Evolutionary conservation across 345 rosid genomes (phyloP).

Genomic region (Toxicodendron radicans): DNA sequence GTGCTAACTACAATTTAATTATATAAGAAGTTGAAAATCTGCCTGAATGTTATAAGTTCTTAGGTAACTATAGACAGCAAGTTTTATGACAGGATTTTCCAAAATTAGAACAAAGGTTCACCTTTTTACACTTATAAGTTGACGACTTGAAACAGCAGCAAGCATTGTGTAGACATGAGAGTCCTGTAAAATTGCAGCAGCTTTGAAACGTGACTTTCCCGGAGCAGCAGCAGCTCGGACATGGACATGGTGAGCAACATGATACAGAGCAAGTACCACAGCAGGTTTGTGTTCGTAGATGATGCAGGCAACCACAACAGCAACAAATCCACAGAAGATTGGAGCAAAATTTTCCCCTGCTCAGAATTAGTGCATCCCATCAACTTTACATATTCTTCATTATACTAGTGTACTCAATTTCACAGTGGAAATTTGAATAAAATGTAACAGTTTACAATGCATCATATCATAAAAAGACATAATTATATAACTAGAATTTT

Average conservation of each 20-base stretch:
- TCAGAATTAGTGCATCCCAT: background rate
- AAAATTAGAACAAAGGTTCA: slow-evolving; percentile 27
- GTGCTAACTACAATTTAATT: background rate
- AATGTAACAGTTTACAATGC: background rate
- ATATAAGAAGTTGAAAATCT: slow-evolving; percentile 2
- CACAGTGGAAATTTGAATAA: too few species aligned
- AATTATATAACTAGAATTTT: background rate
- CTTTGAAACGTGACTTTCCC: background rate
- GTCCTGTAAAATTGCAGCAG: slow-evolving; percentile 15
- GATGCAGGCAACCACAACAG: slow-evolving; percentile 12
- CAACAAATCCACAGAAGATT: slow-evolving; percentile 28
- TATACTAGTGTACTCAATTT: too few species aligned
- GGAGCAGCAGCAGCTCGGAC: slow-evolving; percentile 10
- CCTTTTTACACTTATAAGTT: slow-evolving; percentile 6
- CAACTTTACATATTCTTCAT: background rate
- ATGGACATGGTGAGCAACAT: background rate
- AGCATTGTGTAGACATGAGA: slow-evolving; percentile 13
- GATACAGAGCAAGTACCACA: background rate
- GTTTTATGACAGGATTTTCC: slow-evolving; percentile 12
- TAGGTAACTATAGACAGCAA: slow-evolving; percentile 23
- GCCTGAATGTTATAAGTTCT: background rate
- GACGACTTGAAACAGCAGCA: slow-evolving; percentile 18
- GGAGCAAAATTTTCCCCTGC: slow-evolving; percentile 21
- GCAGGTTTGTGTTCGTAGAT: slow-evolving; percentile 15
- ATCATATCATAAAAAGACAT: background rate